Percentiles rank a stretch among this genome's conserved stretches.
Evolutionary conservation across 2,329 filamentous ascomycete genomes (phyloP).

Genomic region (Chaetomium olivaceum): DNA sequence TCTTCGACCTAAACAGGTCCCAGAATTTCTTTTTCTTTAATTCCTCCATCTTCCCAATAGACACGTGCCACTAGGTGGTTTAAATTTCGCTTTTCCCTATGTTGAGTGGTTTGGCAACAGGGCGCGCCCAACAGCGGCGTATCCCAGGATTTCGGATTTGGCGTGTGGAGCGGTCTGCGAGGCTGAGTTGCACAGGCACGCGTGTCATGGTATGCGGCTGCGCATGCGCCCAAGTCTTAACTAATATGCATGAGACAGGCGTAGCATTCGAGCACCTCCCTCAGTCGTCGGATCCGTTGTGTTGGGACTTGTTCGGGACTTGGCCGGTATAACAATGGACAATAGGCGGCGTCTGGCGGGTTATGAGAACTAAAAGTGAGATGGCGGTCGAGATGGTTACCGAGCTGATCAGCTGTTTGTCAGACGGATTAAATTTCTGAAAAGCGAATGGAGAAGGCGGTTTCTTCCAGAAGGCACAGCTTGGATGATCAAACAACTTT

Average conservation of each 20-base stretch:
- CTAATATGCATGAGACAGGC: conserved; percentile 11
- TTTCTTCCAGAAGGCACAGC: neutral
- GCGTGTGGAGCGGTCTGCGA: conserved; percentile 24
- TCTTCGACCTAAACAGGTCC: conserved; percentile 53
- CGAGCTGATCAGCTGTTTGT: neutral
- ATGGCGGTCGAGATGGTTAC: neutral
- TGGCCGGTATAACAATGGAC: neutral
- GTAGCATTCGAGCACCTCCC: neutral
- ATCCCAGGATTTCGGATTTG: conserved; percentile 10
- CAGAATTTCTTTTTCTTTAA: conserved; percentile 49
- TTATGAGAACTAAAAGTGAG: neutral
- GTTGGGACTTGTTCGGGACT: neutral
- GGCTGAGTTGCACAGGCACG: conserved; percentile 22
- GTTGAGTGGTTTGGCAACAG: neutral
- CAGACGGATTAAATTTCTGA: neutral
- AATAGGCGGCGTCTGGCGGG: neutral
- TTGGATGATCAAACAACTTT: conserved; percentile 12
- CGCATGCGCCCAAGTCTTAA: conserved; percentile 7
- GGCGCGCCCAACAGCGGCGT: neutral
- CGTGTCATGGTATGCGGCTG: conserved; percentile 20
- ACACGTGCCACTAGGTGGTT: neutral
- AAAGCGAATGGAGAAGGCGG: neutral
- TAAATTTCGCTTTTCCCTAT: neutral
- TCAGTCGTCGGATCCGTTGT: conserved; percentile 6
- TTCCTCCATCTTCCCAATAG: conserved; percentile 28